phyloP scores from a whole-genome alignment of 2,329 filamentous ascomycete species.

The Colletotrichum caudatum region DNA sequence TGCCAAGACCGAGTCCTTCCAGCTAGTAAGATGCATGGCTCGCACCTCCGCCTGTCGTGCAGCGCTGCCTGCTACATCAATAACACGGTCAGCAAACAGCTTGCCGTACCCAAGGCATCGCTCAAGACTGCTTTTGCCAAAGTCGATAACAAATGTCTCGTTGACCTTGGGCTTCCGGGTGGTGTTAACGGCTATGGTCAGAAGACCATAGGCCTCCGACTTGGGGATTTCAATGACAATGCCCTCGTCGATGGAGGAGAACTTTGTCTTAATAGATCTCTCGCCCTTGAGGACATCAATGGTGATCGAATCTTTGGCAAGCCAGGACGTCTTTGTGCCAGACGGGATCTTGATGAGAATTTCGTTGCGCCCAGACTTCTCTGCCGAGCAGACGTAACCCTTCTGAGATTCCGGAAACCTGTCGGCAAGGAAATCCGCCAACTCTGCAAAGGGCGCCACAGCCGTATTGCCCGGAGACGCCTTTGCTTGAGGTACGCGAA shows the following conservation, averaged over 20 bases:
- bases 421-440: constrained; percentile 57
- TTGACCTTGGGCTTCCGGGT: constrained; percentile 70
- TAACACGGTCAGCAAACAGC: constrained; percentile 57
- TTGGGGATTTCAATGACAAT: constrained; percentile 65
- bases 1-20: constrained; percentile 19
- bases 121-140: constrained; percentile 63
- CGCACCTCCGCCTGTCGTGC: constrained; percentile 49
- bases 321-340: constrained; percentile 65
- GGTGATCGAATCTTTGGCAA: constrained; percentile 67
- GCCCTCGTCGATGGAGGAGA: constrained; percentile 62
- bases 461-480: constrained; percentile 46
- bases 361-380: constrained; percentile 60
- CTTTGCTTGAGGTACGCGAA: constrained; percentile 47
- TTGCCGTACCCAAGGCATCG: constrained; percentile 60
- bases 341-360: constrained; percentile 67
- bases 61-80: constrained; percentile 49
- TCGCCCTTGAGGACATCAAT: constrained; percentile 66
- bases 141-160: constrained; percentile 71
- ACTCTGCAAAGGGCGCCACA: constrained; percentile 54
- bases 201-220: constrained; percentile 67
- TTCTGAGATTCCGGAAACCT: constrained; percentile 48
- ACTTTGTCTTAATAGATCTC: constrained; percentile 60
- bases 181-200: constrained; percentile 70
- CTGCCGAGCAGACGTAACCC: constrained; percentile 58
- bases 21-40: constrained; percentile 2